A percentile compares a stretch with the other conserved stretches of the same genome.
Conservation (phyloP, 352 stramenopile genomes). For the Globisporangium yorkense region DNA sequence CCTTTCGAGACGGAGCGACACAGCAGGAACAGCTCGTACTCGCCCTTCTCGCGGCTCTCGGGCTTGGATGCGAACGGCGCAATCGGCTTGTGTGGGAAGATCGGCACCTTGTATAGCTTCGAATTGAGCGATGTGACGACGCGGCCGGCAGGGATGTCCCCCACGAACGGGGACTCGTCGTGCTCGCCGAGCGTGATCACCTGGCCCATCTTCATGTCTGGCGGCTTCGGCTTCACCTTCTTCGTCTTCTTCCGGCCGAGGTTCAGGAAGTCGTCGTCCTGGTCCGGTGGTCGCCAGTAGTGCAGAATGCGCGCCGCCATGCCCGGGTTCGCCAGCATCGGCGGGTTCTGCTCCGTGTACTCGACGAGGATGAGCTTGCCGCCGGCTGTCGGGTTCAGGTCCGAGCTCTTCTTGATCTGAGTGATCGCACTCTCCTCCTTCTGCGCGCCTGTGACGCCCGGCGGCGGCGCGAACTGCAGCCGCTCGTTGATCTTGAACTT, state of each 20-base stretch:
- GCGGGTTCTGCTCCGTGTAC: slow-evolving; percentile 79
- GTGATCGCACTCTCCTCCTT: slow-evolving; percentile 70
- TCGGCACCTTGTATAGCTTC: slow-evolving; percentile 79
- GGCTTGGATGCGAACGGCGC: slow-evolving; percentile 39
- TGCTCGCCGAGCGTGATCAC: slow-evolving; percentile 78
- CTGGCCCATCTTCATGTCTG: slow-evolving; percentile 74
- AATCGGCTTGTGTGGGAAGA: slow-evolving; percentile 65
- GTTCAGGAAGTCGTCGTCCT: slow-evolving; percentile 25
- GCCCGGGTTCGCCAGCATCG: slow-evolving; percentile 74
- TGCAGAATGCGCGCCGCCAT: slow-evolving; percentile 83
- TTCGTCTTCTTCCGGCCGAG: slow-evolving; percentile 73
- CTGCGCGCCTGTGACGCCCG: slow-evolving; percentile 26
- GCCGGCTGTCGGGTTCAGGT: slow-evolving; percentile 66
- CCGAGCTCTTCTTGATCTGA: slow-evolving; percentile 87
- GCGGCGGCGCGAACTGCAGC: slow-evolving; percentile 43
- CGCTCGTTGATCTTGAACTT: slow-evolving; percentile 87
- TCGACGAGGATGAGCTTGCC: slow-evolving; percentile 80
- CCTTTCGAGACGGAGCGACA: slow-evolving; percentile 69
- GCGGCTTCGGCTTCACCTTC: slow-evolving; percentile 60
- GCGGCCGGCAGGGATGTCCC: slow-evolving; percentile 66
- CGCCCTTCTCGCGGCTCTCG: slow-evolving; percentile 32
- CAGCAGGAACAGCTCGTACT: slow-evolving; percentile 64
- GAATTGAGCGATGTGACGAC: slow-evolving; percentile 80
- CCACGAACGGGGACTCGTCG: slow-evolving; percentile 79
- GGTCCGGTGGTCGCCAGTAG: slow-evolving; percentile 73